Base-by-base conservation (phyloP, 345 rosid genomes). In the Gossypium thurberi region DNA sequence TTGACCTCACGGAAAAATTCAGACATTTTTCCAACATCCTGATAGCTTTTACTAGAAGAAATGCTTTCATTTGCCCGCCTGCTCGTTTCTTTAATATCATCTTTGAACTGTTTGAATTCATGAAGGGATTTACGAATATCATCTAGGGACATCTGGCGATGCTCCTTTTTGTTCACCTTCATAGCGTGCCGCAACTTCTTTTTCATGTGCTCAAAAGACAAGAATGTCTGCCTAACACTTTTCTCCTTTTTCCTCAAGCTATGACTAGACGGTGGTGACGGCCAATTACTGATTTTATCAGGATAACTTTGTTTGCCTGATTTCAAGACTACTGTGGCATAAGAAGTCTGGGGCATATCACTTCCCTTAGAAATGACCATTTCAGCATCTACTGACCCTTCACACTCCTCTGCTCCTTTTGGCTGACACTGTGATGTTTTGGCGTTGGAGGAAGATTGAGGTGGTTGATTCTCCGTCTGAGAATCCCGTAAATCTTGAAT, bases 141-240 rank as follows among this genome's bases (percentile, higher is more conserved):
- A 68, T 65, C 74, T 50, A 65, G 76, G 42, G 73, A 68, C 63
- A 43, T 51, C 42, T 53, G 70, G 56, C 51, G 51, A 74, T 56
- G 70, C 66, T 60, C 82, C 28, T 82, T 85, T 70, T 82, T 80
- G 79, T 84, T 73, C 59, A 79, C 65, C 42, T 81, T 83, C 62
- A 86, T 79, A 67, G 87, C 88, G 48, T 76, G 85, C 71, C 82
- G 84, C 83, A 88, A 74, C 78, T 84, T 92, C 83, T 85, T 89
- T 71, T 81, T 87, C 81, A 92, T 71, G 79, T 81, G 83, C 71
- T 78, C 78, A 33, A 87, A 83, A 55, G 85, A 79, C 75, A 88
- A 85, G 76, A 75, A 75, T 71, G 83, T 70, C 69, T 84, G 80
- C 78, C 68, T 79, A 33, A 53, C 77, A 71, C 75, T 46, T 14